Evolutionary conservation across 2,329 filamentous ascomycete species (phyloP).

Genomic region (Chaetomiaceae sp.): DNA sequence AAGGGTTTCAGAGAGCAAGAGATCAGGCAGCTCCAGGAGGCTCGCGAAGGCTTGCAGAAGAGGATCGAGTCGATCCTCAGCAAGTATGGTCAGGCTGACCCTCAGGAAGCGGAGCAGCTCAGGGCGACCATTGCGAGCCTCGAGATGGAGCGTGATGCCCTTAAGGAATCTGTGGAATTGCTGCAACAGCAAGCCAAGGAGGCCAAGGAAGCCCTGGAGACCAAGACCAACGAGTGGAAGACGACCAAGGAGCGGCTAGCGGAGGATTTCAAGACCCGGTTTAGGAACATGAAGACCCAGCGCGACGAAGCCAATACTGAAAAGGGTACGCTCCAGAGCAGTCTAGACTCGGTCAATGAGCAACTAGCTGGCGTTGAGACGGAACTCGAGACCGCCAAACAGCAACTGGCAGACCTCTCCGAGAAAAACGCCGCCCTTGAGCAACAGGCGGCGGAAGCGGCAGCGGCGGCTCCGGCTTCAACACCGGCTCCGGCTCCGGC

Average conservation of each 20-base stretch:
- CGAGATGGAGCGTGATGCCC: slow-evolving; percentile 59
- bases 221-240: slow-evolving; percentile 52
- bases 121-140: slow-evolving; percentile 70
- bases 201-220: slow-evolving; percentile 48
- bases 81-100: slow-evolving; percentile 93
- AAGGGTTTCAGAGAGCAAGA: slow-evolving; percentile 80
- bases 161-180: slow-evolving; percentile 47
- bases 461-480: slow-evolving; percentile 17
- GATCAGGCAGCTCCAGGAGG: slow-evolving; percentile 81
- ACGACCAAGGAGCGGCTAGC: slow-evolving; percentile 50
- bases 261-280: slow-evolving; percentile 59
- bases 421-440: slow-evolving; percentile 43
- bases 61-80: slow-evolving; percentile 91
- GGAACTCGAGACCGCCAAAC: slow-evolving; percentile 52
- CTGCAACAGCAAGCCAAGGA: slow-evolving; percentile 53
- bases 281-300: slow-evolving; percentile 51
- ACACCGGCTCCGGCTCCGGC: slow-evolving; percentile 34
- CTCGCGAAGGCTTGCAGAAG: slow-evolving; percentile 93
- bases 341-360: slow-evolving; percentile 43
- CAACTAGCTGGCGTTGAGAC: slow-evolving; percentile 38
- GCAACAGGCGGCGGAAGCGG: slow-evolving; percentile 15
- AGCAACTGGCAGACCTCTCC: slow-evolving; percentile 31
- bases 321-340: slow-evolving; percentile 49
- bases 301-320: slow-evolving; percentile 50
- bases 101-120: slow-evolving; percentile 83